A percentile compares a stretch with the other conserved stretches of the same genome.
Conservation (phyloP, 352 stramenopile species). For the Globisporangium megalacanthum region DNA sequence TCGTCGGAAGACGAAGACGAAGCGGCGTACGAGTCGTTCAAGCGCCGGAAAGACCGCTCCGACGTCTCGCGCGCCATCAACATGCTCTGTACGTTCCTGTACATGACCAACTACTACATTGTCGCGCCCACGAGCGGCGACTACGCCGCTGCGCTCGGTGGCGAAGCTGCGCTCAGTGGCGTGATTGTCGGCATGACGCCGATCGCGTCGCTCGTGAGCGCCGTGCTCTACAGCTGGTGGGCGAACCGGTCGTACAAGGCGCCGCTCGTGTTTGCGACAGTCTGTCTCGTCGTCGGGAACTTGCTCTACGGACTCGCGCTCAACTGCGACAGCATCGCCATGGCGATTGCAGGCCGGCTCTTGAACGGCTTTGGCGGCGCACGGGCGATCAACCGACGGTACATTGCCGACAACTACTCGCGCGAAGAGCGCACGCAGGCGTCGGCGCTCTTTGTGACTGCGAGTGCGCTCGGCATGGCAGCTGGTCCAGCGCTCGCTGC, state of each 20-base stretch:
- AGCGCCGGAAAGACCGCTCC: conserved; percentile 35
- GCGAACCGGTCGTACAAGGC: conserved; percentile 87
- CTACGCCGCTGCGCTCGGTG: conserved; percentile 89
- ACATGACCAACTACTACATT: conserved; percentile 99
- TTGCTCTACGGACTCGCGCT: conserved; percentile 82
- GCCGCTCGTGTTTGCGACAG: conserved; percentile 79
- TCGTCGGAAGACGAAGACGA: conserved; percentile 82
- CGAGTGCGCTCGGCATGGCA: conserved; percentile 89
- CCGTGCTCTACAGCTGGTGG: conserved; percentile 94
- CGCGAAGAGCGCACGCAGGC: conserved; percentile 88
- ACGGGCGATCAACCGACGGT: conserved; percentile 88
- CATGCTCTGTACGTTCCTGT: conserved; percentile 93
- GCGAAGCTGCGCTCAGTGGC: conserved; percentile 83
- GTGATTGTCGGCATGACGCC: conserved; percentile 97
- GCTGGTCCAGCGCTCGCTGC: conserved; percentile 80
- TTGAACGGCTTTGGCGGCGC: conserved; percentile 92
- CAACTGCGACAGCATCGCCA: conserved; percentile 71
- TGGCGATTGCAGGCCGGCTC: conserved; percentile 88
- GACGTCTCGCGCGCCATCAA: conserved; percentile 88
- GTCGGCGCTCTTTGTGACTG: conserved; percentile 90
- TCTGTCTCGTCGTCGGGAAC: conserved; percentile 84
- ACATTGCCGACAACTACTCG: conserved; percentile 87
- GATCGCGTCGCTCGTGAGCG: conserved; percentile 91
- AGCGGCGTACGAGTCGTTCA: conserved; percentile 53
- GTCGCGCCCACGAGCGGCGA: conserved; percentile 92